phyloP scores from a whole-genome alignment of 2,329 filamentous ascomycete species.

The Spiromastix sp. region DNA sequence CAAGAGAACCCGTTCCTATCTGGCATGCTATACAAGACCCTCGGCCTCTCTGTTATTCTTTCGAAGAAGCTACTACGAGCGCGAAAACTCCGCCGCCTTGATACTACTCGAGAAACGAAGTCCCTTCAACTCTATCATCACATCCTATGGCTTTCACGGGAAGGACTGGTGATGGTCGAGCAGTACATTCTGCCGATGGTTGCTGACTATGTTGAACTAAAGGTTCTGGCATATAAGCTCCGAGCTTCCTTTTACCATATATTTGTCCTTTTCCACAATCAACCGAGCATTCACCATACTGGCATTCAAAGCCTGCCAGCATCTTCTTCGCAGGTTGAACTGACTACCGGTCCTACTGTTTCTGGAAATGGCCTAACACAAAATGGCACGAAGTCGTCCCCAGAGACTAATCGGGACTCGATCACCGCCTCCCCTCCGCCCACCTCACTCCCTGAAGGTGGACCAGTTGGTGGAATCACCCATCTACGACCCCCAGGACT shows the following conservation, averaged over 20 bases:
- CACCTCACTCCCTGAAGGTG: constrained; percentile 46
- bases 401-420: constrained; percentile 19
- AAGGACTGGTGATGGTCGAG: constrained; percentile 81
- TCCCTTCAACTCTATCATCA: constrained; percentile 77
- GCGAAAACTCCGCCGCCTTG: constrained; percentile 71
- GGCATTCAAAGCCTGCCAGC: constrained; percentile 35
- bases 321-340: constrained; percentile 14
- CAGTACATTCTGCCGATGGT: constrained; percentile 78
- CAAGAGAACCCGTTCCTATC: constrained; percentile 66
- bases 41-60: constrained; percentile 82
- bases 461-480: constrained; percentile 42
- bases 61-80: constrained; percentile 74
- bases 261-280: constrained; percentile 91
- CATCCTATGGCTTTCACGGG: constrained; percentile 90
- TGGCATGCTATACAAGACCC: constrained; percentile 72
- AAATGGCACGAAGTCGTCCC: constrained; percentile 6
- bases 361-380: constrained; percentile 1
- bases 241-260: constrained; percentile 94
- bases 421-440: constrained; percentile 36
- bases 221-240: constrained; percentile 83
- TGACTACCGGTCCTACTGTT: constrained; percentile 18
- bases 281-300: constrained; percentile 61
- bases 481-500: constrained; percentile 41
- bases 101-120: constrained; percentile 65
- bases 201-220: constrained; percentile 66